A percentile compares a stretch with the other conserved stretches of the same genome.
Evolutionary conservation across 169 alveolate genomes (phyloP).

Genomic region (Eimeria sp.): DNA sequence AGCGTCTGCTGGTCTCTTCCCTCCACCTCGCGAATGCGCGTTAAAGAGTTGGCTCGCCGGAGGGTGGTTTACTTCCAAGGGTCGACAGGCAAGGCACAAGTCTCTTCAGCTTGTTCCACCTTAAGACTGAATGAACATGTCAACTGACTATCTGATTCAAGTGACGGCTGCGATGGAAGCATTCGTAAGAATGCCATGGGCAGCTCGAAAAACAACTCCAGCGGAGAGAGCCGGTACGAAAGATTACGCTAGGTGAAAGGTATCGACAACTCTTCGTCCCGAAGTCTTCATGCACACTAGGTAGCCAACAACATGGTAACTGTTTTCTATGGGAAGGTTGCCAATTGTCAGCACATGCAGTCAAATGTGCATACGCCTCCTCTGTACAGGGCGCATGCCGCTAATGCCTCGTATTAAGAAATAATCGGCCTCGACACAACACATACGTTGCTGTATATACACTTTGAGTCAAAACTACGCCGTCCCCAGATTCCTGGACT

Average conservation of each 20-base stretch:
- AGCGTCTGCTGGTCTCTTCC: background rate
- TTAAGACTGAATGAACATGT: background rate
- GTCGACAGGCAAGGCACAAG: background rate
- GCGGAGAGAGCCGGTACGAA: slow-evolving; percentile 9
- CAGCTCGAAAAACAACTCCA: slow-evolving; percentile 5
- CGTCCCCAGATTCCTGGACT: background rate
- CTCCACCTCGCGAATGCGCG: slow-evolving; percentile 10
- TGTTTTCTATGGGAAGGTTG: background rate
- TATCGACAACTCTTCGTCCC: background rate
- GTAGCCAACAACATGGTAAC: background rate
- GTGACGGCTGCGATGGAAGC: slow-evolving; percentile 4
- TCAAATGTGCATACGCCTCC: background rate
- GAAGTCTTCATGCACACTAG: background rate
- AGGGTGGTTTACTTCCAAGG: background rate
- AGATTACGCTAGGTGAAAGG: background rate
- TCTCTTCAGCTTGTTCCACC: background rate
- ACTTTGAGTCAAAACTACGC: background rate
- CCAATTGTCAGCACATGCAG: background rate
- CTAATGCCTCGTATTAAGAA: background rate
- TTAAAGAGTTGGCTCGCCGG: background rate
- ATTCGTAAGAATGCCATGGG: slow-evolving; percentile 26
- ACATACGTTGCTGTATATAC: background rate
- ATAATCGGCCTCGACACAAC: background rate
- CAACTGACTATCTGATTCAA: background rate
- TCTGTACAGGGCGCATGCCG: background rate